Base-by-base conservation (phyloP, 164 flowering plant species). In the Paratinospora sagittata region DNA sequence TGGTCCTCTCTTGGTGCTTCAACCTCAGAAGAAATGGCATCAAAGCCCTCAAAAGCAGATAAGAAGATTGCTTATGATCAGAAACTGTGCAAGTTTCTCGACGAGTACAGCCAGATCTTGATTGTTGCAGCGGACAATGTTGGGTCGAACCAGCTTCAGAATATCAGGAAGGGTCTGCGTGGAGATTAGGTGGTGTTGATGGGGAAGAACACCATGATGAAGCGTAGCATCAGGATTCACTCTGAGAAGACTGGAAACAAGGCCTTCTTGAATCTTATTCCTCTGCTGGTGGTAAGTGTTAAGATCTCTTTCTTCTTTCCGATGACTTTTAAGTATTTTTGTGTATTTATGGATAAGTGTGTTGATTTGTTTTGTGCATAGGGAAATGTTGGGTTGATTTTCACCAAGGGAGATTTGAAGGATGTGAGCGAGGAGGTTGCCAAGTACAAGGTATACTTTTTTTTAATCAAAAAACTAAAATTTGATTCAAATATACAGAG, bases 91-190 rank as follows among this genome's bases (percentile, higher is more conserved):
- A 75, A 84, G 77, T 79, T 86, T 21, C 81, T 91, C 0, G 93
- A 91, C 24, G 88, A 86, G 69, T 91, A 76, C 82, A 80, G 68
- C 45, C 97, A 91, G 82, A 76, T 91, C 47, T 75, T 91, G 65
- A 14, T 86, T 1, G 91, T 72, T 6, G 86, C 86, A 0, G 93
- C 93, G 0, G 97, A 91, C 74, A 91, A 91, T 58, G 97, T 91
- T 3, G 97, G 97, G 8, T 91, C 97, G 36, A 89, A 81, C 43
- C 93, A 91, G 84, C 74, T 91, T 27, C 97, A 92, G 85, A 87
- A 77, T 74, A 92, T 92, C 14, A 70, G 97, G 8, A 79, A 72
- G 71, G 97, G 84, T 61, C 68, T 85, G 5, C 75, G 84, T 24
- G 84, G 81, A 0, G 83, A 85, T n/a, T 83, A 84, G 0, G 71